A percentile compares a stretch with the other conserved stretches of the same genome.
These are phyloP conservation scores for Plasmodium adleri DNA, from an alignment of 169 alveolate species.

Conservation along the genomic window DNA sequence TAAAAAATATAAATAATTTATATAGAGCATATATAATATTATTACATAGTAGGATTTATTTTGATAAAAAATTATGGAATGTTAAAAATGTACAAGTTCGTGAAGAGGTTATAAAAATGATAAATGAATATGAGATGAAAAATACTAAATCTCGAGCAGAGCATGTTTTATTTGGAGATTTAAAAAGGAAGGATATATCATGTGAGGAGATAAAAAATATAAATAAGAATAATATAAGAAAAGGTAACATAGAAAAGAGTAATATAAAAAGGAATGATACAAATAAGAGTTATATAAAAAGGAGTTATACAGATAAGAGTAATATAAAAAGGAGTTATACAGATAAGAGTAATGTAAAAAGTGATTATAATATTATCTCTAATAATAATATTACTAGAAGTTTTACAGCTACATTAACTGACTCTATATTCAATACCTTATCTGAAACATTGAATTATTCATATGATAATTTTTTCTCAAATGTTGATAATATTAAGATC, in stretches of 20 bases:
- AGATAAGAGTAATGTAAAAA: slow-evolving; percentile 10
- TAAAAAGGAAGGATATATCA: slow-evolving; percentile 6
- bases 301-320: neutral
- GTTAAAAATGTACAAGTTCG: slow-evolving; percentile 20
- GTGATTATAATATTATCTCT: neutral
- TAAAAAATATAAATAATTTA: slow-evolving; percentile 43
- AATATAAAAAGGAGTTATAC: slow-evolving; percentile 14
- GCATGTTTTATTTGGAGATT: slow-evolving; percentile 74
- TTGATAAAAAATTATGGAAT: slow-evolving; percentile 42
- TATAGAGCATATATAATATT: slow-evolving; percentile 71
- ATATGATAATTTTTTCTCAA: slow-evolving; percentile 31
- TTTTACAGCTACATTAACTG: slow-evolving; percentile 30
- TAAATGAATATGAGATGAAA: slow-evolving; percentile 66
- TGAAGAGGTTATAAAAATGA: slow-evolving; percentile 64
- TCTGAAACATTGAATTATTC: slow-evolving; percentile 69
- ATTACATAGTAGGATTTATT: slow-evolving; percentile 59
- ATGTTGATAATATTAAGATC: slow-evolving; percentile 5
- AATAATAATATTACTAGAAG: slow-evolving; percentile 11
- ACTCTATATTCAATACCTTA: slow-evolving; percentile 31
- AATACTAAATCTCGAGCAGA: slow-evolving; percentile 69
- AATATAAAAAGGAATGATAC: too few relatives aligned
- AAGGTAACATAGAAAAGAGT: too few relatives aligned
- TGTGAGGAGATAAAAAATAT: too few relatives aligned
- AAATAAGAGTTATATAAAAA: too few relatives aligned
- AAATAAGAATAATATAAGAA: too few relatives aligned